A percentile compares a stretch with the other conserved stretches of the same genome.
These are phyloP conservation scores for Penicillium vulpinum DNA, from an alignment of 2,329 filamentous ascomycete genomes.

Conservation along the genomic window DNA sequence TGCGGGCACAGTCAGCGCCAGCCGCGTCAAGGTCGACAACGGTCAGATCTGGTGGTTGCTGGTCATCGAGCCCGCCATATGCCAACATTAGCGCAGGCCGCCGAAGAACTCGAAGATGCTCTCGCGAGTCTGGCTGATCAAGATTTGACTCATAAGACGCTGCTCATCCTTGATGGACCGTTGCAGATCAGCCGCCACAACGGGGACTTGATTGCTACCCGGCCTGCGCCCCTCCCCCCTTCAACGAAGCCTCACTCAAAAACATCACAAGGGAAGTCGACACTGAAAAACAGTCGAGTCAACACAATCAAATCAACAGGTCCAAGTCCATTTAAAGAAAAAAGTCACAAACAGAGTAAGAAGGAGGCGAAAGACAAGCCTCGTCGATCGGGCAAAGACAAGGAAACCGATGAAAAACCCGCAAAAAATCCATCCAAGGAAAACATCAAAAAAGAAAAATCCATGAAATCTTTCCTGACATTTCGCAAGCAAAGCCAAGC, in stretches of 20 bases:
- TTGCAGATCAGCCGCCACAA: slow-evolving; percentile 38
- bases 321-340: slow-evolving; percentile 1
- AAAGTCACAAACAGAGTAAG: slow-evolving; percentile 3
- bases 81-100: slow-evolving; percentile 34
- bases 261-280: not conserved
- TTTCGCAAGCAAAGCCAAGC: slow-evolving; percentile 7
- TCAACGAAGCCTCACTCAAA: slow-evolving; percentile 19
- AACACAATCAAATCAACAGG: not conserved
- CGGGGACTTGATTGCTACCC: slow-evolving; percentile 35
- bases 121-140: slow-evolving; percentile 10
- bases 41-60: not conserved
- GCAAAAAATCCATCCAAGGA: not conserved
- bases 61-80: slow-evolving; percentile 13
- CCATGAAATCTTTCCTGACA: slow-evolving; percentile 1
- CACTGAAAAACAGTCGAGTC: slow-evolving; percentile 1
- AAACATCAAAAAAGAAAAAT: not conserved
- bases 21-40: slow-evolving; percentile 6
- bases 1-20: not conserved
- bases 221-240: slow-evolving; percentile 34
- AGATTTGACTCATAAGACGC: slow-evolving; percentile 8
- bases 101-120: slow-evolving; percentile 33
- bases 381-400: not conserved
- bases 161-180: slow-evolving; percentile 27
- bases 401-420: not conserved
- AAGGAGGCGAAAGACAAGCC: not conserved